Percentiles rank a stretch among this genome's conserved stretches.
These are phyloP conservation scores for Chaetomium globosum DNA, from an alignment of 2,329 filamentous ascomycete genomes.

Conservation along the genomic window DNA sequence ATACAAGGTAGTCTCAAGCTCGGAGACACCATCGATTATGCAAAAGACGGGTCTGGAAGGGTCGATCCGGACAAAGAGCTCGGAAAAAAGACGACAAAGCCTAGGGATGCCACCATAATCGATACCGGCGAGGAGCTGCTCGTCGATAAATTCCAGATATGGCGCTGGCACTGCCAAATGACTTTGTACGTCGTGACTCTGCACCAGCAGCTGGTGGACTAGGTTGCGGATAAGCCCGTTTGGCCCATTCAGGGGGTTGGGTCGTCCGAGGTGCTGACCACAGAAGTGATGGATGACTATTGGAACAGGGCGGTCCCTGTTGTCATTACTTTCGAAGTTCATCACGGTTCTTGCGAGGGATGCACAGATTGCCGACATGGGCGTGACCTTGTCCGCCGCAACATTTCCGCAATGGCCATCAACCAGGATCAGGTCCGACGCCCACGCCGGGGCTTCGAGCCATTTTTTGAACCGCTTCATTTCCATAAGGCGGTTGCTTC, in stretches of 20 bases:
- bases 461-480: conserved; percentile 2
- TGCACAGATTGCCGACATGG: conserved; percentile 12
- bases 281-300: conserved; percentile 13
- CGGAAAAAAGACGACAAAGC: conserved; percentile 6
- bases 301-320: not conserved
- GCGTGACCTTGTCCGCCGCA: conserved; percentile 2
- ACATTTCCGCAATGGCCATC: conserved; percentile 7
- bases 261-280: not conserved
- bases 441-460: not conserved
- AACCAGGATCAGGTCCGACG: conserved; percentile 10
- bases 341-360: conserved; percentile 4
- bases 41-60: conserved; percentile 7
- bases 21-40: conserved; percentile 6
- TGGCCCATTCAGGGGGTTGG: not conserved
- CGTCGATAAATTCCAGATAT: not conserved
- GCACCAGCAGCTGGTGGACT: not conserved
- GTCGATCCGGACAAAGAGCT: not conserved
- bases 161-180: not conserved
- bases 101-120: not conserved
- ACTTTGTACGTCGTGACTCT: not conserved
- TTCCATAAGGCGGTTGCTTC: conserved; percentile 1
- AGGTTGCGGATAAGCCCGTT: conserved; percentile 1
- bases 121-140: not conserved
- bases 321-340: not conserved
- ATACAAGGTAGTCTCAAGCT: conserved; percentile 3